Evolutionary conservation across 495 filamentous ascomycete species (phyloP), one percentile per base, ranked within the genome.

Genomic region (Aspergillus ostianus): DNA sequence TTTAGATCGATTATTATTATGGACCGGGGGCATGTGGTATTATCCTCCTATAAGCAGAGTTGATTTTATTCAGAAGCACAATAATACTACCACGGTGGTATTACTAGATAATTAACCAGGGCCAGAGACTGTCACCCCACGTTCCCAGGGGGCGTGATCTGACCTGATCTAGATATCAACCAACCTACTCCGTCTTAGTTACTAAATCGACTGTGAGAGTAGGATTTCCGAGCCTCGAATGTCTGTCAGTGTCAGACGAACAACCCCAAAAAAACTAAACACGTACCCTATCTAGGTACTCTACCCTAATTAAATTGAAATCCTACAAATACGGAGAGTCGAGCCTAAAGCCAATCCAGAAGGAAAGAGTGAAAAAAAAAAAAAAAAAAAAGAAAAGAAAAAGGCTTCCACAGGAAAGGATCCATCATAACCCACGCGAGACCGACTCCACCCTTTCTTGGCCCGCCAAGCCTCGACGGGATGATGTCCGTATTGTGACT

Each of bases 341-440:
- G 29, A 32, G 29, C 4, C 23, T 26, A 26, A 26, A 7, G 8
- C 2, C 0, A 48, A 48, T 48, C 30, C 30, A 32, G 10, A 32
- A 32, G 18, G 18, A 49, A 10, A 49, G 4, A 49, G 5, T 2
- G 10, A 49, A 49, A 49, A 49, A 49, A 49, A 19, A 20, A 49
- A 49, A 49, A 49, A 19, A 20, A 20, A 49, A 10, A 49, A 47
- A 10, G 8, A 29, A 44, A 61, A 53, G 41, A 61, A n/a, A 58
- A 62, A 21, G 45, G 51, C 44, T 15, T n/a, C 9, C 19, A 53
- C 30, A 27, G 18, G 51, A 51, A 7, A 26, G 23, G 29, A 59
- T 47, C n/a, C 51, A 56, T 27, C n/a, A n/a, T 18, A 41, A 17
- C 36, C 36, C 36, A 41, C 36, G 36, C 36, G 36, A 41, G 36